Conservation (phyloP, 176 grass and related monocot genomes). For the Guadua angustifolia region DNA sequence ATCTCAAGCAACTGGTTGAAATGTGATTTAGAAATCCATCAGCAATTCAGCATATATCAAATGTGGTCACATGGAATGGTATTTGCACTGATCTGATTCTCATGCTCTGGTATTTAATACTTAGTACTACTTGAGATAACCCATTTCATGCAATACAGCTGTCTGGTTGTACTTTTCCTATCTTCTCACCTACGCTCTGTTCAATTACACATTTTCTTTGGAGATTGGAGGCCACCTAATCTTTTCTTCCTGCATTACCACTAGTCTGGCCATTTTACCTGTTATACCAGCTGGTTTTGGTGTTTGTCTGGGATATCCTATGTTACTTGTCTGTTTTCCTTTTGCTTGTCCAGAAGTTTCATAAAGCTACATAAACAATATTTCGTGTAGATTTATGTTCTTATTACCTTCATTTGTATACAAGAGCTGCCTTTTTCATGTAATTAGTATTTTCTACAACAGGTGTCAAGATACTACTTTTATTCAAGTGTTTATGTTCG, state of each 20-base stretch:
- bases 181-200: neutral
- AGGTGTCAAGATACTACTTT: neutral
- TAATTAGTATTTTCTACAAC: neutral
- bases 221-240: neutral
- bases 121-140: neutral
- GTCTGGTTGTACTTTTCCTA: slow-evolving; percentile 1
- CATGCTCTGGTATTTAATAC: slow-evolving; percentile 1
- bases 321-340: neutral
- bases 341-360: neutral
- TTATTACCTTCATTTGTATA: neutral
- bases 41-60: neutral
- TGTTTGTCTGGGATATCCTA: neutral
- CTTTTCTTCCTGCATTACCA: neutral
- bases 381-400: neutral
- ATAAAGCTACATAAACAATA: neutral
- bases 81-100: neutral
- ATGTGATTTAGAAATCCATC: neutral
- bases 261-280: neutral
- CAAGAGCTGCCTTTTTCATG: neutral
- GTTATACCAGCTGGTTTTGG: neutral
- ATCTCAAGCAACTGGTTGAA: neutral
- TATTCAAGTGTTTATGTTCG: neutral
- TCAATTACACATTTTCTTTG: slow-evolving; percentile 5
- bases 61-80: neutral
- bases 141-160: slow-evolving; percentile 8